These are phyloP conservation scores for Xylaria intraflava DNA, from an alignment of 495 filamentous ascomycete species.

Conservation along the genomic window DNA sequence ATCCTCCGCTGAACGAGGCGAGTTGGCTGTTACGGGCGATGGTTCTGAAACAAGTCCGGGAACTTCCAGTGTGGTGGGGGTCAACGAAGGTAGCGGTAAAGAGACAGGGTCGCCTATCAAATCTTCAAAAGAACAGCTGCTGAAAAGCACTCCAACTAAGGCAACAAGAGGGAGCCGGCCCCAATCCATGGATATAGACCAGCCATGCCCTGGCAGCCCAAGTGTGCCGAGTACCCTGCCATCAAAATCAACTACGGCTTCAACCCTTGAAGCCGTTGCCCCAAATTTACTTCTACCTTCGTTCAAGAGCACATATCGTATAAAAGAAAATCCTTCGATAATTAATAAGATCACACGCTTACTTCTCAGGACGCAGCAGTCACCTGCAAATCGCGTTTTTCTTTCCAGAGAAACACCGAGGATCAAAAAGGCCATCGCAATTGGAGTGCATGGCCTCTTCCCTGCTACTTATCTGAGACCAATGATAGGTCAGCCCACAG, in stretches of 20 bases:
- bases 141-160: slow-evolving; percentile 27
- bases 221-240: slow-evolving; percentile 27
- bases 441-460: slow-evolving; percentile 92
- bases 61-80: slow-evolving; percentile 48
- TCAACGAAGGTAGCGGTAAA: slow-evolving; percentile 31
- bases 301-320: slow-evolving; percentile 60
- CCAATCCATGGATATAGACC: slow-evolving; percentile 43
- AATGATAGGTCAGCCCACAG: slow-evolving; percentile 88
- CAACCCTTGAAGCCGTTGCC: slow-evolving; percentile 27
- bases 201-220: slow-evolving; percentile 26
- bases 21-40: slow-evolving; percentile 63
- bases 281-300: slow-evolving; percentile 64
- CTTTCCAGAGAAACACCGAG: slow-evolving; percentile 61
- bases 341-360: slow-evolving; percentile 63
- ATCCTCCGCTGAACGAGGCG: slow-evolving; percentile 45
- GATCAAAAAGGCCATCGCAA: slow-evolving; percentile 78
- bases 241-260: slow-evolving; percentile 21
- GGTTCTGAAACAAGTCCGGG: slow-evolving; percentile 57
- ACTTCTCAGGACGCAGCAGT: slow-evolving; percentile 55
- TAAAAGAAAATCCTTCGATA: slow-evolving; percentile 62
- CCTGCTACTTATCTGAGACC: slow-evolving; percentile 77
- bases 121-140: slow-evolving; percentile 15
- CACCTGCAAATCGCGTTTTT: slow-evolving; percentile 61
- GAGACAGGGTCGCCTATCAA: slow-evolving; percentile 33
- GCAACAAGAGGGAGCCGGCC: slow-evolving; percentile 45